Evolutionary conservation across 768 basidiomycete species (phyloP), one percentile per base, ranked within the genome.

Genomic region (Trichaptum fuscoviolaceum): DNA sequence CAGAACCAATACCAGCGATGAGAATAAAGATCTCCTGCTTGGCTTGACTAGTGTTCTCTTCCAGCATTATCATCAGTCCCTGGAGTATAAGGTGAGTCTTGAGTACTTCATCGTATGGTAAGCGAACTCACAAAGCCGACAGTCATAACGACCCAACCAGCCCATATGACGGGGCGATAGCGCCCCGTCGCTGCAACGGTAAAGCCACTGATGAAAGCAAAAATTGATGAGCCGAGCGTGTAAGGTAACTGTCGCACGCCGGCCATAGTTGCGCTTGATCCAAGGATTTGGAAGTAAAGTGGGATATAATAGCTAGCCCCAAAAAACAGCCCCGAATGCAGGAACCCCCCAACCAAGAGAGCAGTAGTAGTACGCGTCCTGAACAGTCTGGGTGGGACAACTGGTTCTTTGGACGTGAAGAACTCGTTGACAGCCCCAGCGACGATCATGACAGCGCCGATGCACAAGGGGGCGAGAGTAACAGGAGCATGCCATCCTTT

Each of bases 231-330:
- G 1, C 69, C 63, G 10, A 81, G 71, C 0, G 77, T 75, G 62
- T 69, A 80, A 0, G 80, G 75, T 36, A 81, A 71, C 71, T 77
- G 78, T 74, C 72, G 69, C 63, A 82, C 59, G 7, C 77, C 77
- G 15, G 76, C 70, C 17, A 27, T 26, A 8, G 78, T 79, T 26
- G 78, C 76, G 7, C 75, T 75, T 24, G 77, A 74, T 4, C 81
- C 81, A 20, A 80, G 75, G 7, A 77, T 74, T 73, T 81, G 81
- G 64, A 77, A 82, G 67, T 80, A 81, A 63, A 81, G 69, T 4
- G 81, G 80, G 36, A 81, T 63, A 63, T 81, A 80, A 65, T 77
- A 72, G 52, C 58, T 58, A 64, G 70, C 64, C 42, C 74, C 76
- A 58, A 78, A 76, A 70, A 81, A 78, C 24, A 69, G 36, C 20